These are phyloP conservation scores for Phytophthora podocarpi DNA, from an alignment of 352 stramenopile species.

Conservation along the genomic window DNA sequence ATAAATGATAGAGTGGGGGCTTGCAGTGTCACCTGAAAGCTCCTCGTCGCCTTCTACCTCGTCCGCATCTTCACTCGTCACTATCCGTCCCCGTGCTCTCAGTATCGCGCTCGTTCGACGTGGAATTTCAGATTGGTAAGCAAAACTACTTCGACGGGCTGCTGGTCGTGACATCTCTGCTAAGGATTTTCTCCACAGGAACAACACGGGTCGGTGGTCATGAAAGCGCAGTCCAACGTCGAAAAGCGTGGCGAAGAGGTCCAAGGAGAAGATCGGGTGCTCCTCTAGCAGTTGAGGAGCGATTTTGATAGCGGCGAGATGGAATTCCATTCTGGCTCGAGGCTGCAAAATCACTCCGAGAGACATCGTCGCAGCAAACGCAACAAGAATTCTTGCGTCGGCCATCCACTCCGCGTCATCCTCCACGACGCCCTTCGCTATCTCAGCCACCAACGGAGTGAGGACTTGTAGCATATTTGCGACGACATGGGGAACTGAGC, in stretches of 20 bases:
- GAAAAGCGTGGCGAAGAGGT: constrained; percentile 36
- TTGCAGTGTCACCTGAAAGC: constrained; percentile 24
- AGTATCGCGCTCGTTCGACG: constrained; percentile 37
- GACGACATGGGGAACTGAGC: constrained; percentile 48
- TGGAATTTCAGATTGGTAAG: constrained; percentile 27
- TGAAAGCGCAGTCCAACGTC: constrained; percentile 47
- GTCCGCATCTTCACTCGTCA: constrained; percentile 26
- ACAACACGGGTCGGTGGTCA: constrained; percentile 33
- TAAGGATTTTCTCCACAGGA: constrained; percentile 33
- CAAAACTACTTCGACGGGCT: constrained; percentile 29
- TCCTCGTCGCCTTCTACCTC: constrained; percentile 26
- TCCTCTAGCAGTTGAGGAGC: constrained; percentile 33
- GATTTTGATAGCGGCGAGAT: constrained; percentile 22
- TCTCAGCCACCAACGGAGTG: constrained; percentile 41
- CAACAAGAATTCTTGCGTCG: constrained; percentile 45
- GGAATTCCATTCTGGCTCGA: constrained; percentile 39
- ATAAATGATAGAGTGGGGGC: constrained; percentile 44
- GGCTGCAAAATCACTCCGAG: constrained; percentile 39
- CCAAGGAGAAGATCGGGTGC: constrained; percentile 23
- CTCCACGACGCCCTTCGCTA: constrained; percentile 34
- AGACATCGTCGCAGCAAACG: constrained; percentile 40
- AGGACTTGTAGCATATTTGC: constrained; percentile 55
- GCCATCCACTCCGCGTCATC: constrained; percentile 17
- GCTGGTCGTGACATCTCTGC: not conserved
- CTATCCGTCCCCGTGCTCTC: constrained; percentile 30